These are phyloP conservation scores for Oemleria cerasiformis DNA, from an alignment of 306 rosid genomes.

Conservation along the genomic window DNA sequence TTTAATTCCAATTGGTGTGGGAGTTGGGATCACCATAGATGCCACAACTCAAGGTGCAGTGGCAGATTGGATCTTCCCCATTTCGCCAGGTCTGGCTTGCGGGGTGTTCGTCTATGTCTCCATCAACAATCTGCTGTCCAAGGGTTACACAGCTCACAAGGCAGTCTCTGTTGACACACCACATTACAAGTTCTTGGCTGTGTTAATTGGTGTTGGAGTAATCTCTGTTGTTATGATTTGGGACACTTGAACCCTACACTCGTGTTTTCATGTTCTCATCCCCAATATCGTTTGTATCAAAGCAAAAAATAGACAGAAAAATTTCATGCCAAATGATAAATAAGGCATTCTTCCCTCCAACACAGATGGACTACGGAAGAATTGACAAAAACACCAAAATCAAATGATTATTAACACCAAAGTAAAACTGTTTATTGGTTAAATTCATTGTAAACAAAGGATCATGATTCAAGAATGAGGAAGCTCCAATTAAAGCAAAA, in stretches of 20 bases:
- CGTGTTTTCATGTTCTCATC: neutral
- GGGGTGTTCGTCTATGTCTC: conserved; percentile 84
- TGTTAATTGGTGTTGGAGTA: conserved; percentile 60
- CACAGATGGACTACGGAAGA: neutral
- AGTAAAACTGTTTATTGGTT: neutral
- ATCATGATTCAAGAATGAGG: neutral
- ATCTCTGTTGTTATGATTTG: conserved; percentile 83
- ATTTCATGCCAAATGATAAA: neutral
- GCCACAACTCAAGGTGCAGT: conserved; percentile 64
- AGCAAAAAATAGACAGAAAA: neutral
- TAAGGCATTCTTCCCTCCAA: neutral
- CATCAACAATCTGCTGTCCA: conserved; percentile 62
- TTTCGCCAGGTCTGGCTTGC: conserved; percentile 76
- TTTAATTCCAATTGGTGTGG: conserved; percentile 74
- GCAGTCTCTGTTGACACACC: conserved; percentile 38
- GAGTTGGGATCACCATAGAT: conserved; percentile 66
- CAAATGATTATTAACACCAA: neutral
- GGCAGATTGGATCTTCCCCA: conserved; percentile 75
- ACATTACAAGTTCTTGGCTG: conserved; percentile 52
- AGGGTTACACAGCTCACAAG: conserved; percentile 50
- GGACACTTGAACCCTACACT: conserved; percentile 29
- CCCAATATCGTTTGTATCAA: neutral
- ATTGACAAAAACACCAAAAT: neutral
- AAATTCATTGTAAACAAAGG: neutral
- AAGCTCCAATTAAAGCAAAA: conserved; percentile 15